Evolutionary conservation across 108 stramenopile genomes (phyloP), one percentile per base, ranked within the genome.

Genomic region (Poteriospumella lacustris): DNA sequence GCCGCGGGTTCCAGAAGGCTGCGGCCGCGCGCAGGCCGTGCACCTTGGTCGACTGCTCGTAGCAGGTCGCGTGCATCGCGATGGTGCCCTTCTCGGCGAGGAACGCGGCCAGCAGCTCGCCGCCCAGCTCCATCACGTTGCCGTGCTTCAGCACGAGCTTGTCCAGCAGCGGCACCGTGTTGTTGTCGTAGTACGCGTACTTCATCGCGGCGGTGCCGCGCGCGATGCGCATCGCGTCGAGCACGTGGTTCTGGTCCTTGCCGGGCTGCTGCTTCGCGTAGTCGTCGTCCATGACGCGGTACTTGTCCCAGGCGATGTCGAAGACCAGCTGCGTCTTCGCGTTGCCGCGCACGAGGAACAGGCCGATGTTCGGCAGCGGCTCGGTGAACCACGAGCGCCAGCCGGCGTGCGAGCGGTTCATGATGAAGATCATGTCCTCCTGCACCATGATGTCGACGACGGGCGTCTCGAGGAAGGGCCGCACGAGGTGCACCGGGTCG

Each of bases 371-470:
- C 9, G 70, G 70, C 41, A 73, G 43, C 5, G 70, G 70, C 47
- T 56, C 44, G 28, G 70, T 73, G 24, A 15, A 42, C 70, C 70
- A 73, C 3, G 36, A 26, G 26, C 42, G 38, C 70, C 70, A 73
- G 3, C 70, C 70, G 33, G 12, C 36, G 31, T 73, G 12, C 9
- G 12, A 33, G 15, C 70, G 36, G 33, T 73, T 73, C 70, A 73
- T 73, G 36, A 73, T 73, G 36, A 73, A 73, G 15, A 73, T 56
- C 31, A 42, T 26, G 24, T 73, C 70, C 42, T 73, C 47, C 70
- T 73, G 70, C 28, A 73, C 70, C 36, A 73, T 36, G 5, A 73
- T 73, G 36, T 73, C 70, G n/a, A 52, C 47, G 12, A 52, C 31
- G 38, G 44, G 44, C 9, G 70, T 73, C 12, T 26, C 60, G 3